Conservation (phyloP, 768 basidiomycete genomes). For the Lactarius sanguifluus region DNA sequence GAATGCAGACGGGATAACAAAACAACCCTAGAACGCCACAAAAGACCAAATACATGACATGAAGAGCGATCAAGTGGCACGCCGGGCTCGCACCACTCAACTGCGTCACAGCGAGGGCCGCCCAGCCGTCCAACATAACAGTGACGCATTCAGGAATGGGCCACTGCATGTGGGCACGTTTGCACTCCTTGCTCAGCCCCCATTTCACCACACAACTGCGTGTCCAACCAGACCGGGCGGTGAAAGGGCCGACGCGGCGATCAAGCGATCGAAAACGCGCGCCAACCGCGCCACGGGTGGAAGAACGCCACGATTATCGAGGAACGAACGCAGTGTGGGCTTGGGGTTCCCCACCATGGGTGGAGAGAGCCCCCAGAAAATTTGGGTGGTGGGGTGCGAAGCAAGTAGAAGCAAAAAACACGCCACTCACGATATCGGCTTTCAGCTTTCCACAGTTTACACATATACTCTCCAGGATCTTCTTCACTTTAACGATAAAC, state of each 20-base stretch:
- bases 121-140: conserved; percentile 45
- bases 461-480: conserved; percentile 98
- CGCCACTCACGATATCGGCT: conserved; percentile 91
- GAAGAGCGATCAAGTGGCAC: conserved; percentile 62
- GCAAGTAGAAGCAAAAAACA: conserved; percentile 81
- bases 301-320: conserved; percentile 83
- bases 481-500: conserved; percentile 99
- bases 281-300: conserved; percentile 69
- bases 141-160: conserved; percentile 41
- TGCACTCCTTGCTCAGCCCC: conserved; percentile 97
- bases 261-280: conserved; percentile 96
- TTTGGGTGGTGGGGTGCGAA: conserved; percentile 90
- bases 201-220: conserved; percentile 92
- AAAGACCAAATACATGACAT: conserved; percentile 37
- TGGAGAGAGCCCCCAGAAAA: conserved; percentile 99
- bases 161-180: conserved; percentile 37
- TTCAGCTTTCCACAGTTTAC: conserved; percentile 98
- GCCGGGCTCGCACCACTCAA: conserved; percentile 50
- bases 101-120: conserved; percentile 74
- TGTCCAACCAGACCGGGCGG: conserved; percentile 79
- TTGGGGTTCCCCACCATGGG: conserved; percentile 89
- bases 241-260: conserved; percentile 75
- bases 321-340: conserved; percentile 77
- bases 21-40: conserved; percentile 29
- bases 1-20: conserved; percentile 37